Evolutionary conservation across 768 basidiomycete species (phyloP).

Genomic region (Kwoniella shandongensis): DNA sequence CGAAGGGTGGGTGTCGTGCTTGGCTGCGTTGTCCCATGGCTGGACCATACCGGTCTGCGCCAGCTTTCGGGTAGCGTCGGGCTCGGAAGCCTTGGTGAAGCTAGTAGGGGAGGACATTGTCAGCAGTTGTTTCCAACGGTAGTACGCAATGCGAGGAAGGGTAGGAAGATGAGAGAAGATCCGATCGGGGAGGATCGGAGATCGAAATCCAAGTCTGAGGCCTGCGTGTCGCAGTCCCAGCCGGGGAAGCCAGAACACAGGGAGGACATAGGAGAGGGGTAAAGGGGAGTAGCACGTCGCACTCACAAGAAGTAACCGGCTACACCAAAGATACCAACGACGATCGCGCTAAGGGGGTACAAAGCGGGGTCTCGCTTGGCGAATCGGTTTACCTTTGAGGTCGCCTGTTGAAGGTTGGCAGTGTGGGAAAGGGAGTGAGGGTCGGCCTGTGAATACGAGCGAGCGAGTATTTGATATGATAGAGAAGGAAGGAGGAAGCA

Average conservation of each 20-base stretch:
- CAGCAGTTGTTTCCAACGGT: too few species aligned
- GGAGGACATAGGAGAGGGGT: too few species aligned
- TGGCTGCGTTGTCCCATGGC: constrained; percentile 46
- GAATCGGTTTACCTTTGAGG: constrained; percentile 48
- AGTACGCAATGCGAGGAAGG: too few species aligned
- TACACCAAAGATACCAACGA: constrained; percentile 40
- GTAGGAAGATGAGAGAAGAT: too few species aligned
- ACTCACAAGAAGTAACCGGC: constrained; percentile 54
- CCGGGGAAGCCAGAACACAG: too few species aligned
- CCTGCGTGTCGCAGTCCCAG: too few species aligned
- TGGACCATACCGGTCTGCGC: constrained; percentile 38
- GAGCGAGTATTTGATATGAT: neutral
- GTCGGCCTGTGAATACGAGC: constrained; percentile 30
- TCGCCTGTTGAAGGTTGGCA: constrained; percentile 43
- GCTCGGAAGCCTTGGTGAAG: constrained; percentile 43
- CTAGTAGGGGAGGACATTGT: constrained; percentile 11
- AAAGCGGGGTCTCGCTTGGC: constrained; percentile 53
- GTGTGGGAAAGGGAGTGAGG: constrained; percentile 41
- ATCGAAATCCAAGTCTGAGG: too few species aligned
- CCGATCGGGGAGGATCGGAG: too few species aligned
- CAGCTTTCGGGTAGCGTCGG: constrained; percentile 41
- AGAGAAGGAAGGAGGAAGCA: neutral
- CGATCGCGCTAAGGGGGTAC: constrained; percentile 49
- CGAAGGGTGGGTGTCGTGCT: constrained; percentile 46
- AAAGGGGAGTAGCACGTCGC: neutral